Evolutionary conservation across 2,329 filamentous ascomycete species (phyloP).

Genomic region (Fragosphaeria purpurea): DNA sequence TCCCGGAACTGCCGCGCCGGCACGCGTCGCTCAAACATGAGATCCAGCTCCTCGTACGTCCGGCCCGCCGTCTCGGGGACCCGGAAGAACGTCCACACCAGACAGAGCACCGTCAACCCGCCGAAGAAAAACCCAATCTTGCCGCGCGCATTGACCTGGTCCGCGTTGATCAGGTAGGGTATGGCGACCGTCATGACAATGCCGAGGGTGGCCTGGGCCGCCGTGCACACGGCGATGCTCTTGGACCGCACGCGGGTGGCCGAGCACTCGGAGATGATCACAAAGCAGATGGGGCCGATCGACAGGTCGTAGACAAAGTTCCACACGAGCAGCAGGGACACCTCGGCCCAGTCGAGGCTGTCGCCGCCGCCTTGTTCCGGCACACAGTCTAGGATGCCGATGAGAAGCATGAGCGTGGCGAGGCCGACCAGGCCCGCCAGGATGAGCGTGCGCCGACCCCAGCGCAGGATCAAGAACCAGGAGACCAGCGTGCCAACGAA

Average conservation of each 20-base stretch:
- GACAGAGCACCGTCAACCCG: slow-evolving; percentile 33
- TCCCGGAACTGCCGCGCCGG: slow-evolving; percentile 28
- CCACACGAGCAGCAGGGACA: slow-evolving; percentile 39
- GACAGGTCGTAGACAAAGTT: slow-evolving; percentile 43
- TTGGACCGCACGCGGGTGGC: slow-evolving; percentile 34
- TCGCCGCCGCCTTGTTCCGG: slow-evolving; percentile 25
- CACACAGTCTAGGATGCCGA: slow-evolving; percentile 37
- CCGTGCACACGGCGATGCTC: slow-evolving; percentile 34
- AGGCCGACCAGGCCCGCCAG: slow-evolving; percentile 35
- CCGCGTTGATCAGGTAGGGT: slow-evolving; percentile 34
- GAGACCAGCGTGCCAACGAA: slow-evolving; percentile 44
- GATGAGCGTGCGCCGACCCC: slow-evolving; percentile 43
- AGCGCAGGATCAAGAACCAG: slow-evolving; percentile 38
- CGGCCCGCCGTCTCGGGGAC: slow-evolving; percentile 45
- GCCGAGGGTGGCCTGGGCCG: slow-evolving; percentile 29
- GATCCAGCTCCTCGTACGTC: slow-evolving; percentile 45
- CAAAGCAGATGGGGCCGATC: slow-evolving; percentile 38
- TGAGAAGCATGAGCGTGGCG: slow-evolving; percentile 34
- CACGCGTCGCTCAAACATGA: slow-evolving; percentile 38
- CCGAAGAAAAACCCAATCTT: slow-evolving; percentile 39
- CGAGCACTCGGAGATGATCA: slow-evolving; percentile 45
- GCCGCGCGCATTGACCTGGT: slow-evolving; percentile 32
- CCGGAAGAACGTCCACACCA: slow-evolving; percentile 41
- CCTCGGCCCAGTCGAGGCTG: slow-evolving; percentile 35
- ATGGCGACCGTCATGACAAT: slow-evolving; percentile 34